Evolutionary conservation across 345 rosid species (phyloP).

Genomic region (Heritiera fomes): DNA sequence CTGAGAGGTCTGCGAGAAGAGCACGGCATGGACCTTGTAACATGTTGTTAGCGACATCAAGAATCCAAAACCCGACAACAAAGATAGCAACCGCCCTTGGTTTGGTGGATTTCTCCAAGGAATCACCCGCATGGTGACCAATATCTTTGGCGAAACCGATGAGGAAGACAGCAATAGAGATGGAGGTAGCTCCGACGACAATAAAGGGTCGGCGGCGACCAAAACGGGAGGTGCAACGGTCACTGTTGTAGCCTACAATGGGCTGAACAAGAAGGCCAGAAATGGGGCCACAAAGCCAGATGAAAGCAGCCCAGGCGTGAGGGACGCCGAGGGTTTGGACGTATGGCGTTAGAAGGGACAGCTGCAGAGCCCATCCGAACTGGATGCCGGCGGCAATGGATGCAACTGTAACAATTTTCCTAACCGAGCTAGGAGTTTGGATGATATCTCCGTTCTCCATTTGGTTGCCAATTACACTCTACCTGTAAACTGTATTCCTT

Average conservation of each 20-base stretch:
- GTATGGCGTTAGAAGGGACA: conserved; percentile 86
- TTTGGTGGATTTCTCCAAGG: conserved; percentile 36
- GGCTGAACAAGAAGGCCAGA: conserved; percentile 95
- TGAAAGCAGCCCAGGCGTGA: conserved; percentile 84
- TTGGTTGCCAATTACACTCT: neutral
- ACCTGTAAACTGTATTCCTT: neutral
- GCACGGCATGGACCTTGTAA: conserved; percentile 87
- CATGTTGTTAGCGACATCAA: conserved; percentile 90
- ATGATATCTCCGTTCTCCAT: conserved; percentile 25
- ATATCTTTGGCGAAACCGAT: conserved; percentile 85
- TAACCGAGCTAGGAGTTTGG: conserved; percentile 21
- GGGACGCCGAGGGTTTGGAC: conserved; percentile 83
- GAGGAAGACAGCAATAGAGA: conserved; percentile 65
- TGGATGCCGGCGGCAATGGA: conserved; percentile 85
- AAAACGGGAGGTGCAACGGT: conserved; percentile 71
- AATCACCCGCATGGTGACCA: conserved; percentile 64
- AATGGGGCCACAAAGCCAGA: conserved; percentile 94
- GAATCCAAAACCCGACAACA: conserved; percentile 88
- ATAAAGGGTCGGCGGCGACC: conserved; percentile 96
- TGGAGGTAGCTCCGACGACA: conserved; percentile 50
- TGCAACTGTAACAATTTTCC: conserved; percentile 63
- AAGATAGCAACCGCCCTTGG: conserved; percentile 70
- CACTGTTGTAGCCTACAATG: conserved; percentile 80
- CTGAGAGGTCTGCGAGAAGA: conserved; percentile 80
- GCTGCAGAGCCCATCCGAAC: conserved; percentile 96